Percentiles rank a stretch among this genome's conserved stretches.
phyloP scores from a whole-genome alignment of 805 yeast genomes.

The Wickerhamiella nectarea region DNA sequence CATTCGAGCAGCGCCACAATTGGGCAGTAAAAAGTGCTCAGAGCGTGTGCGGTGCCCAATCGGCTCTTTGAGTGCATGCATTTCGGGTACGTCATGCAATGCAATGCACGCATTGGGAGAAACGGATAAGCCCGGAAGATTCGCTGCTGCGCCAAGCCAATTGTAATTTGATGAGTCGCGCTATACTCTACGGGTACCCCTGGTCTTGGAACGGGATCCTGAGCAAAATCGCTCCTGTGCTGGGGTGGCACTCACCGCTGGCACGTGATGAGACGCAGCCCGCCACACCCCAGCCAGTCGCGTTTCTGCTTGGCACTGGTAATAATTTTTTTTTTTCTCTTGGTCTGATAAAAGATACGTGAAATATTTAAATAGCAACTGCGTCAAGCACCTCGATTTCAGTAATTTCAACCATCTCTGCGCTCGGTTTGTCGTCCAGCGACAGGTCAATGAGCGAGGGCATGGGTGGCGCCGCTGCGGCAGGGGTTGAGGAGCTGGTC shows the following conservation, averaged over 20 bases:
- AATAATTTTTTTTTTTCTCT: no score
- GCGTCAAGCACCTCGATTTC: slow-evolving; percentile 5
- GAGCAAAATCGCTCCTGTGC: no score
- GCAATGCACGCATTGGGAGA: neutral
- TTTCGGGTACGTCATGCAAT: neutral
- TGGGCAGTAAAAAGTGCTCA: no score
- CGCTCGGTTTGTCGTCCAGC: slow-evolving; percentile 1
- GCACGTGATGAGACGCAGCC: neutral
- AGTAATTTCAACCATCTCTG: slow-evolving; percentile 1
- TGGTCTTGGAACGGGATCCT: no score
- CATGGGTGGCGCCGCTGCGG: neutral
- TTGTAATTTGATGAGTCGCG: no score
- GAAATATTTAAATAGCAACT: neutral
- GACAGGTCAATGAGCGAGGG: neutral
- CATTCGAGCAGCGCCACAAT: no score
- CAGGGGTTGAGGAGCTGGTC: neutral
- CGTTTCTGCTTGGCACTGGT: no score
- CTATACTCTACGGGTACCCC: no score
- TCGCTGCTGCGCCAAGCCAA: neutral
- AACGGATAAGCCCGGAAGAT: neutral
- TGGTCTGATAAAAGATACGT: neutral
- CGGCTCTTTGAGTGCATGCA: no score
- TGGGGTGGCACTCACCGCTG: no score
- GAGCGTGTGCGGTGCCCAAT: no score
- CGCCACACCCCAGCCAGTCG: no score